Percentiles rank a stretch among this genome's conserved stretches.
These are phyloP conservation scores for Stromatinia cepivora DNA, from an alignment of 2,329 filamentous ascomycete genomes.

Conservation along the genomic window DNA sequence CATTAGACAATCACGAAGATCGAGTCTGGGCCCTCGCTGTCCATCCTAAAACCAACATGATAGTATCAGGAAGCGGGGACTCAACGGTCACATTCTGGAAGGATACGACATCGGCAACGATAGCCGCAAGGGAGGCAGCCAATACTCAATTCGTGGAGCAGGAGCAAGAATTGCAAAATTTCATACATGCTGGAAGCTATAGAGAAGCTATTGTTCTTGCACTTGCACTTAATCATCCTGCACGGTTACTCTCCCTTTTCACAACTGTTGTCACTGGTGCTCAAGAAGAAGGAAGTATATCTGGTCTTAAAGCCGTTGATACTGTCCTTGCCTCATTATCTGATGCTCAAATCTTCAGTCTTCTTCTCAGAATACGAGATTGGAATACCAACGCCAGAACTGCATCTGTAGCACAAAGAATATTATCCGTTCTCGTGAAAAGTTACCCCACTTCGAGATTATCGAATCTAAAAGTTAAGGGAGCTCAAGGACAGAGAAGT, in stretches of 20 bases:
- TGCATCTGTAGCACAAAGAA: constrained; percentile 78
- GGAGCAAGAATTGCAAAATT: constrained; percentile 91
- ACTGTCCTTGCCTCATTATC: constrained; percentile 76
- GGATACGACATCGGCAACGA: constrained; percentile 82
- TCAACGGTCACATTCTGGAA: constrained; percentile 94
- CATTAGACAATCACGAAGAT: constrained; percentile 95
- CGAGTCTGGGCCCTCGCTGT: constrained; percentile 88
- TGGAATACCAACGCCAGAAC: constrained; percentile 97
- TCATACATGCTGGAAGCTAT: constrained; percentile 84
- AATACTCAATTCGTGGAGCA: constrained; percentile 83
- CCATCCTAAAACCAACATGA: constrained; percentile 65
- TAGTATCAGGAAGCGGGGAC: constrained; percentile 90
- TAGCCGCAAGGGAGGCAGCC: constrained; percentile 70
- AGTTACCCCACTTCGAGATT: constrained; percentile 79
- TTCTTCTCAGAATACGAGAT: constrained; percentile 81
- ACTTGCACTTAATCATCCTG: constrained; percentile 91
- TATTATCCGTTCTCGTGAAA: constrained; percentile 76
- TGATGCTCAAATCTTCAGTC: constrained; percentile 80
- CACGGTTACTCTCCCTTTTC: constrained; percentile 80
- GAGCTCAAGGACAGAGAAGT: constrained; percentile 60
- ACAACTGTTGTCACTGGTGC: constrained; percentile 70
- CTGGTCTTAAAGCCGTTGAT: constrained; percentile 71
- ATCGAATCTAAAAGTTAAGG: constrained; percentile 65
- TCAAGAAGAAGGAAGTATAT: constrained; percentile 63
- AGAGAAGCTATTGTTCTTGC: constrained; percentile 90